Base-by-base conservation (phyloP, 2,329 filamentous ascomycete genomes). In the Lasiodiplodia gonubiensis region DNA sequence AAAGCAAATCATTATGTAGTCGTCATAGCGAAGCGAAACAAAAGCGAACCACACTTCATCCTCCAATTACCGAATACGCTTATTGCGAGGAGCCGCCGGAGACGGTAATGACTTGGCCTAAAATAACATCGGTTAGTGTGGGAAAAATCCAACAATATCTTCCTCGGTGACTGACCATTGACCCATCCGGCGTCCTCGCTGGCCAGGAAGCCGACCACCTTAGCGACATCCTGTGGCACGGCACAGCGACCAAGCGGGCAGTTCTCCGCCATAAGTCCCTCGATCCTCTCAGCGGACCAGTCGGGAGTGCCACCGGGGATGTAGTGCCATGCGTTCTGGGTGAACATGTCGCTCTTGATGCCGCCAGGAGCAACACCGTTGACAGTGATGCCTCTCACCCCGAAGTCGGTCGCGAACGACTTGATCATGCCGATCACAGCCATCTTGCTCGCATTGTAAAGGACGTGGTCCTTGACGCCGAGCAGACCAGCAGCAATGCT, bases 341-440 rank as follows among this genome's bases (percentile, higher is more conserved):
- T 84, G 81, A 90, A 93, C 90, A 93, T 93, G 78, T 93, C 91
- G 52, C 85, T 89, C 85, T 91, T 90, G 81, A 92, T 89, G 53
- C 89, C 89, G 67, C 89, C 89, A 1, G 90, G 90, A 2, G 90
- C 90, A 55, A 92, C 88, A 70, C 88, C 89, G 73, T 92, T 92
- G 79, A 90, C 89, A 0, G 89, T 92, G 74, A 92, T 88, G 61
- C 87, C 85, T 73, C 86, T 85, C 73, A 83, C 84, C 68, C 90
- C 90, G 77, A 89, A 91, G 79, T 92, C 90, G 64, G 89, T 90
- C 8, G 89, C 87, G 74, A 92, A 91, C 30, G 86, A 85, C 79
- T 90, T 90, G 74, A 89, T 88, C 81, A 92, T 89, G 55, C 89
- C 89, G 75, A 91, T 90, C 68, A 91, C 87, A 33, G 90, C 89